These are phyloP conservation scores for Tetracentron sinense DNA, from an alignment of 164 flowering plant genomes.

Conservation along the genomic window DNA sequence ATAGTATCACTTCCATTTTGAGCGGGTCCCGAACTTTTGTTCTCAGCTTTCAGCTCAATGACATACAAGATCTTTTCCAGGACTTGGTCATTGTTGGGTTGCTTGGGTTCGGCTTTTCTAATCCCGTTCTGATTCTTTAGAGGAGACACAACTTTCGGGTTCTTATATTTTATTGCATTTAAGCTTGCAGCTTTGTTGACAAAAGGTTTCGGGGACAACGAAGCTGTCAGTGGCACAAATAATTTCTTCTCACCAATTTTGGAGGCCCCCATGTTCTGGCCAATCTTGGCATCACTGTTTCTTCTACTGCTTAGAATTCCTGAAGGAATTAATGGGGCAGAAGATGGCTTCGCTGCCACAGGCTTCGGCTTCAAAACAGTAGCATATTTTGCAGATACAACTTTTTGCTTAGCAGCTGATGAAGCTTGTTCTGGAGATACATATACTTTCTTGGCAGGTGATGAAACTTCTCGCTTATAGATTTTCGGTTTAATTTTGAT, in stretches of 20 bases:
- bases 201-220: slow-evolving; percentile 31
- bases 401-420: slow-evolving; percentile 6
- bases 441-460: slow-evolving; percentile 10
- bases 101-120: slow-evolving; percentile 5
- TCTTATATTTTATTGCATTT: slow-evolving; percentile 23
- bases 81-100: slow-evolving; percentile 9
- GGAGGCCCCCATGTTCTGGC: slow-evolving; percentile 16
- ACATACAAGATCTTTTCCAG: slow-evolving; percentile 39
- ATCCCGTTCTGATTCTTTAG: slow-evolving; percentile 24
- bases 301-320: slow-evolving; percentile 10
- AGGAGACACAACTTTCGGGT: slow-evolving; percentile 23
- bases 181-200: slow-evolving; percentile 17
- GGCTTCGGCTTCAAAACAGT: slow-evolving; percentile 14
- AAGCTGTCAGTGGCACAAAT: slow-evolving; percentile 14
- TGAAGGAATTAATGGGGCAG: slow-evolving; percentile 6
- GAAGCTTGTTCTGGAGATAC: slow-evolving; percentile 2
- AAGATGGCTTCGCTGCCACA: slow-evolving; percentile 16
- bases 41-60: slow-evolving; percentile 31
- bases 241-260: slow-evolving; percentile 29
- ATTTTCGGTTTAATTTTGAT: slow-evolving; percentile 9
- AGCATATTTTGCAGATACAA: slow-evolving; percentile 8
- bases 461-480: slow-evolving; percentile 8
- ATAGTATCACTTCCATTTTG: slow-evolving; percentile 11
- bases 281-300: slow-evolving; percentile 11
- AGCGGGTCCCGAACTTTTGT: slow-evolving; percentile 18